Evolutionary conservation across 257 asterid species (phyloP).

Genomic region (Cynanchum wilfordii): DNA sequence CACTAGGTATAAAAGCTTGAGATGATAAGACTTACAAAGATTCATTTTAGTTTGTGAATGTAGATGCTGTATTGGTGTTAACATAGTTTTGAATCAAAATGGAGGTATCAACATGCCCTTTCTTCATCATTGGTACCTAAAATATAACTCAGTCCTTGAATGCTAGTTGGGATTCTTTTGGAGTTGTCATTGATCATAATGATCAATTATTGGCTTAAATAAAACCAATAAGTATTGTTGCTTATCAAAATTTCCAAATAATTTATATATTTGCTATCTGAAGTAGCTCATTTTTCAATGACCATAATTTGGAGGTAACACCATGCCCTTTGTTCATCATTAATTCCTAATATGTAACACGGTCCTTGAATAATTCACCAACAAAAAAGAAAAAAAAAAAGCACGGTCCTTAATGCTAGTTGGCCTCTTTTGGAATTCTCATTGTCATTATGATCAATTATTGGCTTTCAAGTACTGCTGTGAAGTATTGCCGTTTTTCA

Average conservation of each 20-base stretch:
- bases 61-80: neutral
- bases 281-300: neutral
- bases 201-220: neutral
- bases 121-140: neutral
- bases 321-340: neutral
- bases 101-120: neutral
- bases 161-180: neutral
- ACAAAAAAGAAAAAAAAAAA: no score
- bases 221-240: neutral
- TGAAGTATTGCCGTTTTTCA: neutral
- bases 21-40: no score
- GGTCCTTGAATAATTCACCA: neutral
- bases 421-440: neutral
- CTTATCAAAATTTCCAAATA: neutral
- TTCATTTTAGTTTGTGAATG: neutral
- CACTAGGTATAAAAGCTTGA: no score
- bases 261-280: neutral
- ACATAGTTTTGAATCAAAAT: neutral
- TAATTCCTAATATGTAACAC: neutral
- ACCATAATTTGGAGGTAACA: neutral
- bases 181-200: neutral
- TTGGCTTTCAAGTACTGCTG: neutral
- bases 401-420: no score
- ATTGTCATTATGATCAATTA: neutral
- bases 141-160: neutral